A percentile compares a stretch with the other conserved stretches of the same genome.
Evolutionary conservation across 2,329 filamentous ascomycete genomes (phyloP).

Genomic region (Beauveria australis): DNA sequence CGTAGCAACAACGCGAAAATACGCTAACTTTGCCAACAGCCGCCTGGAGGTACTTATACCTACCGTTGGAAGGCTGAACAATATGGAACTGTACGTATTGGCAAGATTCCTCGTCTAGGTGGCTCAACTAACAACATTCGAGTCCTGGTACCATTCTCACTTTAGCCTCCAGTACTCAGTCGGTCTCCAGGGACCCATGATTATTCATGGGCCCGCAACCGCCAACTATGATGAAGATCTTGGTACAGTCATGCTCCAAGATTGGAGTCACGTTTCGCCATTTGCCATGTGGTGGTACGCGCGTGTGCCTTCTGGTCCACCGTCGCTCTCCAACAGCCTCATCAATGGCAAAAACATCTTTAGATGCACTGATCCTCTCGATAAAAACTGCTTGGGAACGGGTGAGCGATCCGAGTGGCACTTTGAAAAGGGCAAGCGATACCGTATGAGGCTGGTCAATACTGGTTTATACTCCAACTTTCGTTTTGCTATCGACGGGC

Average conservation of each 20-base stretch:
- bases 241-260: constrained; percentile 49
- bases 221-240: constrained; percentile 56
- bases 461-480: constrained; percentile 32
- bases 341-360: constrained; percentile 29
- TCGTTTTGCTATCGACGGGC: constrained; percentile 47
- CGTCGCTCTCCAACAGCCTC: constrained; percentile 28
- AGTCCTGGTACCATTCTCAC: constrained; percentile 53
- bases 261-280: constrained; percentile 41
- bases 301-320: not conserved
- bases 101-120: not conserved
- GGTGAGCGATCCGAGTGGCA: constrained; percentile 28
- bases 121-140: not conserved
- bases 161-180: constrained; percentile 41
- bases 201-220: constrained; percentile 52
- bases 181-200: constrained; percentile 51
- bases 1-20: no score
- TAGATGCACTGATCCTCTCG: not conserved
- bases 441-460: constrained; percentile 42
- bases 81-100: constrained; percentile 31
- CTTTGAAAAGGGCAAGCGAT: constrained; percentile 34
- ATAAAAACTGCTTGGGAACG: constrained; percentile 15
- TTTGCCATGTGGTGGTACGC: not conserved
- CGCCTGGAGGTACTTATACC: constrained; percentile 42
- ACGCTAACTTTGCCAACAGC: not conserved
- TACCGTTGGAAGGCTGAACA: constrained; percentile 50